These are phyloP conservation scores for Diplodia scrobiculata DNA, from an alignment of 2,329 filamentous ascomycete species.

Conservation along the genomic window DNA sequence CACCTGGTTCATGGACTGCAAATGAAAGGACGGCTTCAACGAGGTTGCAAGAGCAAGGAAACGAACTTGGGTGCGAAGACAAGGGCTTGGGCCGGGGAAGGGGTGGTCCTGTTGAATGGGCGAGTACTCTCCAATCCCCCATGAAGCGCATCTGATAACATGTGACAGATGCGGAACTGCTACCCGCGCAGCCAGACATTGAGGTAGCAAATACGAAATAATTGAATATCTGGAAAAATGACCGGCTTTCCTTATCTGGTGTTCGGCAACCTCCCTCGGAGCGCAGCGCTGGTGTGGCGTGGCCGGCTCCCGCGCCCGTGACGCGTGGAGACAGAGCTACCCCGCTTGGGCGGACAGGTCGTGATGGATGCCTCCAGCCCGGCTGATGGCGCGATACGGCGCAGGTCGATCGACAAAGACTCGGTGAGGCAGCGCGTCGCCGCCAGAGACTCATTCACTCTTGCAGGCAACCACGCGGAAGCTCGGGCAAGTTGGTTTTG, in stretches of 20 bases:
- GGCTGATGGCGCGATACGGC: conserved; percentile 14
- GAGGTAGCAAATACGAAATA: conserved; percentile 20
- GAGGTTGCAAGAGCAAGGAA: conserved; percentile 15
- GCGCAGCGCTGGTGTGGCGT: conserved; percentile 8
- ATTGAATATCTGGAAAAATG: neutral
- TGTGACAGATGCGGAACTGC: conserved; percentile 2
- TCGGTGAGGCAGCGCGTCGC: conserved; percentile 16
- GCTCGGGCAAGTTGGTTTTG: conserved; percentile 21
- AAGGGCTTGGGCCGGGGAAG: neutral
- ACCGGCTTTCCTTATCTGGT: neutral
- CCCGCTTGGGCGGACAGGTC: conserved; percentile 17
- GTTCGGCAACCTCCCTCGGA: neutral
- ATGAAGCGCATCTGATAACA: conserved; percentile 16
- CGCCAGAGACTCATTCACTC: neutral
- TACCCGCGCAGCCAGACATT: neutral
- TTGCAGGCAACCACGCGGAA: conserved; percentile 21
- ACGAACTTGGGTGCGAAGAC: neutral
- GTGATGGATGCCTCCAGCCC: neutral
- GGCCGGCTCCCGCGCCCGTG: neutral
- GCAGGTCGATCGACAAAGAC: conserved; percentile 17
- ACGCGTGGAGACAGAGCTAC: conserved; percentile 17
- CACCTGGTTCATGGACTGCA: neutral
- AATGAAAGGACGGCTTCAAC: neutral
- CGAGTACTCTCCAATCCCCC: conserved; percentile 4
- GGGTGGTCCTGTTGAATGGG: neutral